phyloP scores from a whole-genome alignment of 1,284 basidiomycete genomes.

The Ceratobasidium sp. region DNA sequence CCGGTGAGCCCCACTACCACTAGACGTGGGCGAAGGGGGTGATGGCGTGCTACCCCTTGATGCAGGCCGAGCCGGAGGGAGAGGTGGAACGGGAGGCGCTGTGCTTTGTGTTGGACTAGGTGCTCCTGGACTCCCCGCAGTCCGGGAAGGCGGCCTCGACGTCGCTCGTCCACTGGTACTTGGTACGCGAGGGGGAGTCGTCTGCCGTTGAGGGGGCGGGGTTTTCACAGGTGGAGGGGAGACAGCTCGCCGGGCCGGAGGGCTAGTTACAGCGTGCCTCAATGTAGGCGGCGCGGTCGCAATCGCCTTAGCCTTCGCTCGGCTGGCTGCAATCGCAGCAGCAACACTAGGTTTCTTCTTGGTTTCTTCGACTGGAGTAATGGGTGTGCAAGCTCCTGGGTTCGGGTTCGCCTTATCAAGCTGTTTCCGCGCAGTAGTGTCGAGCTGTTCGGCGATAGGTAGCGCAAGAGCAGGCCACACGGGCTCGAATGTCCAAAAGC shows the following conservation, averaged over 20 bases:
- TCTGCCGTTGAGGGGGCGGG: conserved; percentile 51
- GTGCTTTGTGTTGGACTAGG: conserved; percentile 38
- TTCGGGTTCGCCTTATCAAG: conserved; percentile 86
- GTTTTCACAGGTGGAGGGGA: conserved; percentile 64
- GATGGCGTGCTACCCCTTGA: conserved; percentile 45
- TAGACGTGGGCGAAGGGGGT: conserved; percentile 33
- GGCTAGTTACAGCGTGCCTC: conserved; percentile 79
- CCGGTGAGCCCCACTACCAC: conserved; percentile 34
- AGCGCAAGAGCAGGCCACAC: conserved; percentile 81
- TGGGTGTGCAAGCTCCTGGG: conserved; percentile 56
- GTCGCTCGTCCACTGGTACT: conserved; percentile 24
- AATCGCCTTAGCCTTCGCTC: conserved; percentile 85
- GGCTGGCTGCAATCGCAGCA: conserved; percentile 84
- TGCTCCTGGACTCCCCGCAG: conserved; percentile 39
- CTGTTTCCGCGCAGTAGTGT: conserved; percentile 80
- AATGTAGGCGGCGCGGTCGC: conserved; percentile 81
- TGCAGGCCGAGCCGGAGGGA: conserved; percentile 30
- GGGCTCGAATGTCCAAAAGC: conserved; percentile 85
- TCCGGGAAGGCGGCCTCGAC: conserved; percentile 43
- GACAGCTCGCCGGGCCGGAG: conserved; percentile 59
- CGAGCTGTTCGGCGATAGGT: conserved; percentile 76
- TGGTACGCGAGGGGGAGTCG: conserved; percentile 18
- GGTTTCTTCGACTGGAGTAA: conserved; percentile 33
- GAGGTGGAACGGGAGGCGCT: conserved; percentile 37
- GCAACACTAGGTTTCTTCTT: conserved; percentile 82